These are phyloP conservation scores for Penicillium sp. DNA, from an alignment of 2,329 filamentous ascomycete species.

Conservation along the genomic window DNA sequence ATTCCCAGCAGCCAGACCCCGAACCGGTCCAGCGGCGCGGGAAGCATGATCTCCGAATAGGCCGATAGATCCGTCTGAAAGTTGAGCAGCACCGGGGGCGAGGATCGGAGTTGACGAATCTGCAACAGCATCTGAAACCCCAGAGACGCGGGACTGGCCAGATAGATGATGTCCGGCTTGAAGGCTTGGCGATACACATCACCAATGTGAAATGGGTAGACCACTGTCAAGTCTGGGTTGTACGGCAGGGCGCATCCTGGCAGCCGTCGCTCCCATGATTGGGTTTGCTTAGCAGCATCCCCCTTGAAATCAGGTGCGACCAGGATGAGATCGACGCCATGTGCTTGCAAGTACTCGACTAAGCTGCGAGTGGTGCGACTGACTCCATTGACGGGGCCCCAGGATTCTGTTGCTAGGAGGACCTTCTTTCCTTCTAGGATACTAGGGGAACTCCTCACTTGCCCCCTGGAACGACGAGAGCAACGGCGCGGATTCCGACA, in stretches of 20 bases:
- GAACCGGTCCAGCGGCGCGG: constrained; percentile 59
- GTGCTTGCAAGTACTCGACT: constrained; percentile 64
- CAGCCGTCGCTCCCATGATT: constrained; percentile 57
- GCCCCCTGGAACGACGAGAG: constrained; percentile 5
- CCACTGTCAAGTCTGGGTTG: constrained; percentile 70
- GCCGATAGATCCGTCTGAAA: constrained; percentile 72
- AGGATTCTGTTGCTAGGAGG: constrained; percentile 69
- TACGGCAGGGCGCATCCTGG: constrained; percentile 68
- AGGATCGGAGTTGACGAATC: constrained; percentile 59
- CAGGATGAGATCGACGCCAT: constrained; percentile 66
- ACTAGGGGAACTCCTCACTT: constrained; percentile 41
- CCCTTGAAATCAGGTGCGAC: constrained; percentile 63
- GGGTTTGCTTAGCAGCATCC: constrained; percentile 39
- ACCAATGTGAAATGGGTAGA: constrained; percentile 67
- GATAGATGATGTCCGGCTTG: constrained; percentile 67
- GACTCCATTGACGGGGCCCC: constrained; percentile 73
- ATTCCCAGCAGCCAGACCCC: constrained; percentile 63
- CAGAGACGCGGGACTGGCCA: constrained; percentile 68
- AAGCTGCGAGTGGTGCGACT: constrained; percentile 70
- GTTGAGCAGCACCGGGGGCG: constrained; percentile 65
- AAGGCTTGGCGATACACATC: constrained; percentile 63
- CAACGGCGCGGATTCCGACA: constrained; percentile 16
- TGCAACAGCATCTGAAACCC: constrained; percentile 73
- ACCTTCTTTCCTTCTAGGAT: constrained; percentile 62
- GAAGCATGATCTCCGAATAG: constrained; percentile 70